Base-by-base conservation (phyloP, 495 filamentous ascomycete species). In the Hypoxylon trugodes region DNA sequence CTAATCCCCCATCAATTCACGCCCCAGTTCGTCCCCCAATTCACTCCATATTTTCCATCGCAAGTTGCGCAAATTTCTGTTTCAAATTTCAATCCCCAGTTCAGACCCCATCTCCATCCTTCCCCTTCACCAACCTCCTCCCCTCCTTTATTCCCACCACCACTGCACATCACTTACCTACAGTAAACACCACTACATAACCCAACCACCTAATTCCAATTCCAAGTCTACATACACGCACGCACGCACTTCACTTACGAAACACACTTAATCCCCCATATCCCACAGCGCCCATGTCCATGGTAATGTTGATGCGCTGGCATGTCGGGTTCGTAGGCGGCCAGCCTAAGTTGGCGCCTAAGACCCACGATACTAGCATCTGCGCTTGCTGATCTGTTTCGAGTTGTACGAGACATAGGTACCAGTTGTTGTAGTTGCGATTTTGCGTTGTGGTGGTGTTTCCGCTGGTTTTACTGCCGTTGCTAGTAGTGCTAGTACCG, bases 261-360 rank as follows among this genome's bases (percentile, higher is more conserved):
- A n/a, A n/a, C n/a, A n/a, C 6, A 12, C 30, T 41, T 46, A 19
- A 45, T 9, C 10, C 46, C 16, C 47, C 47, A 15, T 64, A 64
- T 36, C 60, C 46, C 45, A 51, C 37, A 15, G 37, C 32, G 6
- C 13, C 32, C 15, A 22, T 49, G 16, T 58, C 52, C 45, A 61
- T 38, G 15, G 58, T 55, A 4, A 52, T 51, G 47, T 57, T 49
- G 2, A 64, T 24, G 18, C 36, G 10, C 53, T 58, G 40, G 19
- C 40, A 64, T 4, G 61, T 53, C n/a, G 47, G 61, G 26, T 65
- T 65, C 32, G 53, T 65, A 13, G 53, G 61, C 21, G 22, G 46
- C 38, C 26, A 46, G 19, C 53, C 53, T 12, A 38, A 19, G 26
- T 51, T 52, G 10, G 53, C 46, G 53, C 61, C 52, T 6, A 65